A percentile compares a stretch with the other conserved stretches of the same genome.
phyloP scores from a whole-genome alignment of 148 eudicot species.

The Agrostemma githago region DNA sequence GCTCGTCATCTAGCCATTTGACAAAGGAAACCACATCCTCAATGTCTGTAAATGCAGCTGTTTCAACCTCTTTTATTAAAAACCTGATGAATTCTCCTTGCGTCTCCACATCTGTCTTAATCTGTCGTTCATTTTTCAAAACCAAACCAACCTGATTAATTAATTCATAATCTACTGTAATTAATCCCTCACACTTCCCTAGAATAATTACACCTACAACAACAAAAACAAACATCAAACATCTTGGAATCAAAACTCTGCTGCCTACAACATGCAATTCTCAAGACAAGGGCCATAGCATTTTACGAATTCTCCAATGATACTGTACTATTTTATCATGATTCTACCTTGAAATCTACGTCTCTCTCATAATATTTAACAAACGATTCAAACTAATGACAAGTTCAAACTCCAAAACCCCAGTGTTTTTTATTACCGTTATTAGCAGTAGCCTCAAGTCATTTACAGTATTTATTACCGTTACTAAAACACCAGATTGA shows the following conservation, averaged over 20 bases:
- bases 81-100: conserved; percentile 84
- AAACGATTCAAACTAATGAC: no score
- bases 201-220: not conserved
- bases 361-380: no score
- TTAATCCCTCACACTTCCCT: not conserved
- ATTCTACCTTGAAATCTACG: no score
- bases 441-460: conserved; percentile 2
- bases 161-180: no score
- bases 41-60: conserved; percentile 71
- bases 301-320: no score
- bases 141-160: not conserved
- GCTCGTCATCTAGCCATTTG: conserved; percentile 96
- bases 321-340: no score
- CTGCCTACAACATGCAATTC: not conserved
- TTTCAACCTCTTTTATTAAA: conserved; percentile 71
- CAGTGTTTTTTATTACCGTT: no score
- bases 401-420: no score
- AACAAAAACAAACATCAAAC: not conserved
- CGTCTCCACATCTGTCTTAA: conserved; percentile 84
- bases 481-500: not conserved
- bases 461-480: conserved; percentile 16
- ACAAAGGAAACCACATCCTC: conserved; percentile 88
- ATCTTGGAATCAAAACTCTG: not conserved
- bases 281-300: no score
- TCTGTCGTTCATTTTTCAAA: conserved; percentile 34